These are phyloP conservation scores for Crataegus laevigata DNA, from an alignment of 306 rosid genomes.

Conservation along the genomic window DNA sequence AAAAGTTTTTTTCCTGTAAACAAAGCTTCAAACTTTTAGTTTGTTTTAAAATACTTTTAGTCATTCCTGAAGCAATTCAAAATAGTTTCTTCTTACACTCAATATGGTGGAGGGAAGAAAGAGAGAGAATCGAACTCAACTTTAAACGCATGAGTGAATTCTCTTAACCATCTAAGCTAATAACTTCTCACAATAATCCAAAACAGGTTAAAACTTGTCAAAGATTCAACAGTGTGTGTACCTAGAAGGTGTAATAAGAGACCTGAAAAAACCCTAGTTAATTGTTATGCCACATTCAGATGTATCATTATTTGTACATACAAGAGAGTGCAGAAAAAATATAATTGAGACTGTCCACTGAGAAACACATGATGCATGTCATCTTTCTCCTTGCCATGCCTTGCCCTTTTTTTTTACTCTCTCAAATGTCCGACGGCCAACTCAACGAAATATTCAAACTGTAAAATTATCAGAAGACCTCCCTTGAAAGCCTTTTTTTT, in stretches of 20 bases:
- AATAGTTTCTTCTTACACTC: neutral
- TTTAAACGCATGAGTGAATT: neutral
- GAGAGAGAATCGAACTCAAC: neutral
- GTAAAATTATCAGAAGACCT: conserved; percentile 19
- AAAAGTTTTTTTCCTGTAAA: no score
- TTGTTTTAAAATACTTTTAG: no score
- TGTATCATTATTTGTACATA: neutral
- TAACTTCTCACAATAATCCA: neutral
- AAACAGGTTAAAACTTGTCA: neutral
- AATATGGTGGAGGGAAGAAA: neutral
- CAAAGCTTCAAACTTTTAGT: no score
- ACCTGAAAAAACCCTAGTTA: neutral
- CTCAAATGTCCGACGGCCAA: conserved; percentile 11
- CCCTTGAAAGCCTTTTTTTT: conserved; percentile 14
- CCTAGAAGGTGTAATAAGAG: neutral
- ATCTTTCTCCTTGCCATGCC: neutral
- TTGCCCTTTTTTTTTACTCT: neutral
- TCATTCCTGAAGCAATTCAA: no score
- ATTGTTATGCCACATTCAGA: neutral
- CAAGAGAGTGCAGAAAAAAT: conserved; percentile 18
- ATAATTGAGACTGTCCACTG: conserved; percentile 24
- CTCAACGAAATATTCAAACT: conserved; percentile 9
- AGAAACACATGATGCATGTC: conserved; percentile 14
- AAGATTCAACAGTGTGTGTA: neutral
- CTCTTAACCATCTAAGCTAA: neutral